Conservation (phyloP, 495 filamentous ascomycete genomes). For the Evernia prunastri region DNA sequence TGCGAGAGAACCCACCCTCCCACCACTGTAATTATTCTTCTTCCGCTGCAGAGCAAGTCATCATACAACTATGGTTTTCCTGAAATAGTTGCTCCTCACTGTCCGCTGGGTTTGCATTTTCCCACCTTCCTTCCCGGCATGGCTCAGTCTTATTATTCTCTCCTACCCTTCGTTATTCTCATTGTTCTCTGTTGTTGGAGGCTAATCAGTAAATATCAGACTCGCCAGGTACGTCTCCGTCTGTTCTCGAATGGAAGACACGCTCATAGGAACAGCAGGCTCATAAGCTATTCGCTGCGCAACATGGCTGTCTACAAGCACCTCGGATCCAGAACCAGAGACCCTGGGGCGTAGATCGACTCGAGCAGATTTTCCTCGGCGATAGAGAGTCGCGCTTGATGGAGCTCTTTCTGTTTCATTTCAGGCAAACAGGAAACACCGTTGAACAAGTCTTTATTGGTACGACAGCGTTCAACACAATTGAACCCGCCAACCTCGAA, state of each 20-base stretch:
- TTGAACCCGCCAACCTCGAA: conserved; percentile 34
- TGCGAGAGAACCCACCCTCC: too few relatives aligned
- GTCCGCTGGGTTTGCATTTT: background rate
- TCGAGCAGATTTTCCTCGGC: conserved; percentile 28
- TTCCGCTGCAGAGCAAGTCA: background rate
- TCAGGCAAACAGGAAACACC: conserved; percentile 27
- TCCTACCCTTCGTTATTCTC: background rate
- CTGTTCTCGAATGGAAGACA: background rate
- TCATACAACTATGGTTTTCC: too few relatives aligned
- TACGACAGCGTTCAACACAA: conserved; percentile 16
- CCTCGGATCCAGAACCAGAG: conserved; percentile 29
- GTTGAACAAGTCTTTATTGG: conserved; percentile 25
- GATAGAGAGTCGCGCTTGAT: conserved; percentile 27
- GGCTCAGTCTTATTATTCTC: background rate
- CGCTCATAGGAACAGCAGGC: background rate
- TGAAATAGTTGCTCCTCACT: too few relatives aligned
- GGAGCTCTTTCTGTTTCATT: conserved; percentile 29
- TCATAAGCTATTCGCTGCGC: conserved; percentile 16
- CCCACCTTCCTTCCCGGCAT: background rate
- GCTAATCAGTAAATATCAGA: background rate
- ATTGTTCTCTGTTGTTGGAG: conserved; percentile 1
- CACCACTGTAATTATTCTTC: too few relatives aligned
- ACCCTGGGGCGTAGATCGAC: conserved; percentile 32
- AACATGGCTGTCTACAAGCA: conserved; percentile 29
- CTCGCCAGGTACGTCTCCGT: conserved; percentile 8